These are phyloP conservation scores for Podospora comata DNA, from an alignment of 495 filamentous ascomycete species.

Conservation along the genomic window DNA sequence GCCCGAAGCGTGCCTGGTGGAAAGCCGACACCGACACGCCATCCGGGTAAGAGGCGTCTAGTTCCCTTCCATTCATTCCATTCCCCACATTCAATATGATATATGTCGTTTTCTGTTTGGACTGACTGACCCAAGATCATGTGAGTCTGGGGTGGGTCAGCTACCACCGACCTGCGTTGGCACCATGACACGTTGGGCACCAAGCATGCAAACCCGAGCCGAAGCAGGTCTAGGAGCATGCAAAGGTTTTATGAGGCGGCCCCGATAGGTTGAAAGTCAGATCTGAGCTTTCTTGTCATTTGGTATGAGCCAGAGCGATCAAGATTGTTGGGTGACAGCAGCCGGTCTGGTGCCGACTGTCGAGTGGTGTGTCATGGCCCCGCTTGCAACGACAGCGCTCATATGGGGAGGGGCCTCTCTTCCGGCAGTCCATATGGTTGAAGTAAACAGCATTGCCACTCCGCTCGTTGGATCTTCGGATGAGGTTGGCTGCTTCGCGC, in stretches of 20 bases:
- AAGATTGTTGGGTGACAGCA: background rate
- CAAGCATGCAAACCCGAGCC: background rate
- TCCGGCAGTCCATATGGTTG: background rate
- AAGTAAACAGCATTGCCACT: background rate
- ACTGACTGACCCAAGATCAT: background rate
- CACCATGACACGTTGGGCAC: background rate
- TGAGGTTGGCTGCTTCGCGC: background rate
- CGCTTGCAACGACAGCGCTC: background rate
- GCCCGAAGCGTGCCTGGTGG: background rate
- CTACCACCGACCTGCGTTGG: background rate
- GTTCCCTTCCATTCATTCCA: background rate
- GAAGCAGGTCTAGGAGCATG: background rate
- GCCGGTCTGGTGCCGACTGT: background rate
- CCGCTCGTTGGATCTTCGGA: background rate
- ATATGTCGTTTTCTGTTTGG: background rate
- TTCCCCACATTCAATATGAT: background rate
- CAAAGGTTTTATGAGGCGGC: background rate
- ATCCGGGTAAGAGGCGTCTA: background rate
- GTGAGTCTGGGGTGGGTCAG: background rate
- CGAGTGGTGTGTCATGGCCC: background rate
- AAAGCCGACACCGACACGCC: background rate
- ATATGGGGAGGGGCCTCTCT: background rate
- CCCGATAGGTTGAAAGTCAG: background rate
- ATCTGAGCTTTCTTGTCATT: background rate
- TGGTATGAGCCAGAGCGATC: background rate